A percentile compares a stretch with the other conserved stretches of the same genome.
Conservation (phyloP, 371 early-diverging fungal species). For the Encephalitozoon cuniculi region DNA sequence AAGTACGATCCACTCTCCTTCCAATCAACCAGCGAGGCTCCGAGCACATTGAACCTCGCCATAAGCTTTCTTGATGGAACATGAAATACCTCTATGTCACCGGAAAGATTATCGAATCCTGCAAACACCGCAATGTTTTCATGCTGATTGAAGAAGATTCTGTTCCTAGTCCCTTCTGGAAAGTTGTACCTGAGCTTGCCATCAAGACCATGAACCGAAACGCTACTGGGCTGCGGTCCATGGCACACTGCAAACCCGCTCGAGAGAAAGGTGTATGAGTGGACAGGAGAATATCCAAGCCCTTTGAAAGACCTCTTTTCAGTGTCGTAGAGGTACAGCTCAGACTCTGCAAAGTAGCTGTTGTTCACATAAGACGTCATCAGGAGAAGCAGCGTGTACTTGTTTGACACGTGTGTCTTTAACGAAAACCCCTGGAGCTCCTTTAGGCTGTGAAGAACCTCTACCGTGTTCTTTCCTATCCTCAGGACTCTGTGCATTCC, state of each 20-base stretch:
- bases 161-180: constrained; percentile 53
- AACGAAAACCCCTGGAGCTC: background rate
- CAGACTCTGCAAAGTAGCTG: constrained; percentile 56
- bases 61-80: constrained; percentile 11
- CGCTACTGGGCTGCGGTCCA: constrained; percentile 56
- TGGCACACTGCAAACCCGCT: constrained; percentile 54
- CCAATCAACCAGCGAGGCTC: constrained; percentile 59
- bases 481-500: background rate
- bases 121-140: constrained; percentile 50
- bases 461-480: background rate
- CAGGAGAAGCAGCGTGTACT: constrained; percentile 12
- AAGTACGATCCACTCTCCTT: constrained; percentile 54
- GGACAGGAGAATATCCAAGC: constrained; percentile 17
- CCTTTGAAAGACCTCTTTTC: background rate
- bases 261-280: constrained; percentile 42
- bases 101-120: constrained; percentile 60
- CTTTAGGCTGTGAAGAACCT: background rate
- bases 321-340: constrained; percentile 44
- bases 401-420: background rate
- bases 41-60: constrained; percentile 50
- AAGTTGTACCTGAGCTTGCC: constrained; percentile 39
- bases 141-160: constrained; percentile 51
- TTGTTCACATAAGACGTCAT: constrained; percentile 48
- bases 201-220: constrained; percentile 34
- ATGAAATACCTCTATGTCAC: constrained; percentile 55